Conservation (phyloP, 208 protist genomes). For the Acanthamoeba royreba region DNA sequence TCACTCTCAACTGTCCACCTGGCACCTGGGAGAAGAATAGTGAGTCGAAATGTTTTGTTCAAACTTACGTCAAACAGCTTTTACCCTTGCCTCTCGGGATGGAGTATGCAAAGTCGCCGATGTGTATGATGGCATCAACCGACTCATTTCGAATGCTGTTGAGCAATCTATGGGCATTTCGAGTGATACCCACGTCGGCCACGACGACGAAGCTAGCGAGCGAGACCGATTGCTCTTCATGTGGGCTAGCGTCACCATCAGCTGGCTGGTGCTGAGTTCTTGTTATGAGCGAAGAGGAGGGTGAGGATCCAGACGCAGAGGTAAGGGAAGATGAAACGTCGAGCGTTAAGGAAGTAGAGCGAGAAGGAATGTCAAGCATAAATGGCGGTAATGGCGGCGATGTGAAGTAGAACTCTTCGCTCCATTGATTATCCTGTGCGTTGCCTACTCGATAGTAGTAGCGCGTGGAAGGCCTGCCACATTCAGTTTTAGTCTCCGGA, state of each 20-base stretch:
- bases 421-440: background rate
- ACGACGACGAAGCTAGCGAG: background rate
- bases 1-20: background rate
- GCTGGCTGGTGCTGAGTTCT: too few relatives aligned
- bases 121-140: background rate
- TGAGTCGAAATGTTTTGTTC: background rate
- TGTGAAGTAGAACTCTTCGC: background rate
- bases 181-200: background rate
- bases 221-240: background rate
- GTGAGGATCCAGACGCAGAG: background rate
- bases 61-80: too few relatives aligned
- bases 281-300: too few relatives aligned
- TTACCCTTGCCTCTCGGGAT: background rate
- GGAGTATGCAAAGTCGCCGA: background rate
- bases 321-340: background rate
- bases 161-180: background rate
- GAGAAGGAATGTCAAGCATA: background rate
- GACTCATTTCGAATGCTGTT: background rate
- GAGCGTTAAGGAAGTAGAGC: background rate
- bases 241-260: too few relatives aligned
- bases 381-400: background rate
- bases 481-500: too few relatives aligned
- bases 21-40: background rate
- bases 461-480: background rate
- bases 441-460: slow-evolving; percentile 11